Evolutionary conservation across 2,329 filamentous ascomycete genomes (phyloP), one percentile per base, ranked within the genome.

Genomic region (Pseudogymnoascus sp.): DNA sequence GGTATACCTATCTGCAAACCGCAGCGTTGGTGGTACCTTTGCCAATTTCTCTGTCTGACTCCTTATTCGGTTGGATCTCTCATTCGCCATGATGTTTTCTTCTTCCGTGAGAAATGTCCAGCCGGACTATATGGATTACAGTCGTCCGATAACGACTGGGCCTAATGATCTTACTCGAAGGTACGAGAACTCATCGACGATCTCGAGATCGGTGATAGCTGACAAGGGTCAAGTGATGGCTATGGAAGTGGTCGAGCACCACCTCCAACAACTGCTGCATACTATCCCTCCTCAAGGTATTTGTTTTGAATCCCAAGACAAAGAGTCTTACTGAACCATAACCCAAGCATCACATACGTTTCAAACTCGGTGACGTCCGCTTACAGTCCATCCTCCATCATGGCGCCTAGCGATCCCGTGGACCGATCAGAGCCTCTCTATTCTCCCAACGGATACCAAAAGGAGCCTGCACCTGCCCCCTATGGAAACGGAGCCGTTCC

Each of bases 211-310:
- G 35, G 59, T 50, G 58, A 61, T 61, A 66, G 68, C 70, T 71
- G 63, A 72, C 66, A 17, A 54, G 36, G 60, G 24, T 59, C 41
- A 68, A 71, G 68, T 61, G 64, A 65, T 64, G 62, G 64, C 17
- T 71, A 68, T 63, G 41, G 70, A 70, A 41, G 63, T 63, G 39
- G 37, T n/a, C 58, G 37, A 26, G 35, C 21, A 41, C 58, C 35
- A 60, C 26, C 36, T 41, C 39, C 61, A 64, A 68, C 61, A 68
- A 71, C n/a, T 10, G 63, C 54, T 29, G 54, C 65, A 40, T 71
- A 67, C 59, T 71, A 71, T 64, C 63, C 70, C 24, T 64, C 67
- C 21, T 66, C 68, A 54, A 72, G 71, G 71, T 72, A 70, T 69
- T 60, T 63, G 24, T 44, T 60, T 64, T 60, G 44, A 58, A 61